phyloP scores from a whole-genome alignment of 768 basidiomycete genomes.

The Tricholoma saponaceum region DNA sequence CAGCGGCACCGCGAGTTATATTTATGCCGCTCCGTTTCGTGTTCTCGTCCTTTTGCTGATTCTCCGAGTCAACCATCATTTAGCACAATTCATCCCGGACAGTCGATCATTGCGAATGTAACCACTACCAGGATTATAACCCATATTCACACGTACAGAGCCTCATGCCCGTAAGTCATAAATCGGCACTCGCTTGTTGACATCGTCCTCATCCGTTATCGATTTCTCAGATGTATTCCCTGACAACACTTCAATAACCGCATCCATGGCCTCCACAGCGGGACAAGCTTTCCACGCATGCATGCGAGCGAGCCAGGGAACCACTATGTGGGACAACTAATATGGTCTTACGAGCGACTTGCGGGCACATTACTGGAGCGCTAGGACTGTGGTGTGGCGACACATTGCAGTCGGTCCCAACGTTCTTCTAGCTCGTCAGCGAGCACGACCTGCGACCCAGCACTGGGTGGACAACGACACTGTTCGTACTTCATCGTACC shows the following conservation, averaged over 20 bases:
- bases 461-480: too few species aligned
- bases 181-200: too few species aligned
- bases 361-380: neutral
- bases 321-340: neutral
- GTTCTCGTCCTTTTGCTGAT: neutral
- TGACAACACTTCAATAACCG: neutral
- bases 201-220: neutral
- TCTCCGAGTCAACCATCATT: neutral
- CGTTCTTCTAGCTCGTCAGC: too few species aligned
- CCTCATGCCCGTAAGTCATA: conserved; percentile 4
- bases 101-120: neutral
- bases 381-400: neutral
- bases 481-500: too few species aligned
- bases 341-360: neutral
- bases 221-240: neutral
- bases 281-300: neutral
- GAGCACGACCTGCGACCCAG: too few species aligned
- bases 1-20: conserved; percentile 29
- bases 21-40: conserved; percentile 21
- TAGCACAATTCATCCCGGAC: neutral
- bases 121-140: neutral
- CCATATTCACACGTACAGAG: conserved; percentile 6
- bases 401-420: too few species aligned
- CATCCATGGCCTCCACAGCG: neutral
- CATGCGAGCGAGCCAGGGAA: neutral